phyloP scores from a whole-genome alignment of 2,329 filamentous ascomycete species.

The Aspergillus tubingensis region DNA sequence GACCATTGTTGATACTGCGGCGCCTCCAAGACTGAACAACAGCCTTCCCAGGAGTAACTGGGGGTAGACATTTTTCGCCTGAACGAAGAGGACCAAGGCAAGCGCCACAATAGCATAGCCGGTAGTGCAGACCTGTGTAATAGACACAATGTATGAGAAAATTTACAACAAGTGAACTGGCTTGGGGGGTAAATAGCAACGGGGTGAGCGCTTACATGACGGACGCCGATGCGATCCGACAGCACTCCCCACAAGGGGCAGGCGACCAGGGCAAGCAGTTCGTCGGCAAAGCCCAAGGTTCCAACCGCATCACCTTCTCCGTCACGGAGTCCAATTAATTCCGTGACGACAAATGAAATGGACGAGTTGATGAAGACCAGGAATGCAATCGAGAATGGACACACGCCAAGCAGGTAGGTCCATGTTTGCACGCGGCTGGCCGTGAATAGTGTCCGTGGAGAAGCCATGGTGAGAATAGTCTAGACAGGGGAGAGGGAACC shows the following conservation, averaged over 20 bases:
- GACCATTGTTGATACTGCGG: conserved; percentile 97
- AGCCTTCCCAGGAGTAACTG: conserved; percentile 81
- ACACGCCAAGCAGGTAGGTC: conserved; percentile 63
- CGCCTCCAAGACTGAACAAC: conserved; percentile 85
- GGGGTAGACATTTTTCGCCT: conserved; percentile 84
- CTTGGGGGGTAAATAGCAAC: neutral
- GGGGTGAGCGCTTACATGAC: conserved; percentile 41
- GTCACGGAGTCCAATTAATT: conserved; percentile 58
- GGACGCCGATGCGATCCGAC: conserved; percentile 52
- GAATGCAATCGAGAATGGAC: conserved; percentile 66
- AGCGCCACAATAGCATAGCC: conserved; percentile 82
- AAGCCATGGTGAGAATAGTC: conserved; percentile 26
- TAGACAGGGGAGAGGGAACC: neutral
- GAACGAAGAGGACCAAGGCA: conserved; percentile 77
- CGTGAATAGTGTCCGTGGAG: conserved; percentile 50
- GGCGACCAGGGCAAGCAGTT: conserved; percentile 50
- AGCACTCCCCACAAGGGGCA: conserved; percentile 54
- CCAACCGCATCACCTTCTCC: conserved; percentile 64
- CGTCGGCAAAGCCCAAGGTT: conserved; percentile 53
- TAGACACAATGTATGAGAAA: conserved; percentile 5
- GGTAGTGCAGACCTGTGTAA: conserved; percentile 56
- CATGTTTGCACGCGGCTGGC: conserved; percentile 59
- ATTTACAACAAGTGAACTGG: conserved; percentile 6
- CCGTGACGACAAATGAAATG: conserved; percentile 65
- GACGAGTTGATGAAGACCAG: conserved; percentile 67